Percentiles rank a stretch among this genome's conserved stretches.
Conservation (phyloP, 805 yeast species). For the Millerozyma acaciae region DNA sequence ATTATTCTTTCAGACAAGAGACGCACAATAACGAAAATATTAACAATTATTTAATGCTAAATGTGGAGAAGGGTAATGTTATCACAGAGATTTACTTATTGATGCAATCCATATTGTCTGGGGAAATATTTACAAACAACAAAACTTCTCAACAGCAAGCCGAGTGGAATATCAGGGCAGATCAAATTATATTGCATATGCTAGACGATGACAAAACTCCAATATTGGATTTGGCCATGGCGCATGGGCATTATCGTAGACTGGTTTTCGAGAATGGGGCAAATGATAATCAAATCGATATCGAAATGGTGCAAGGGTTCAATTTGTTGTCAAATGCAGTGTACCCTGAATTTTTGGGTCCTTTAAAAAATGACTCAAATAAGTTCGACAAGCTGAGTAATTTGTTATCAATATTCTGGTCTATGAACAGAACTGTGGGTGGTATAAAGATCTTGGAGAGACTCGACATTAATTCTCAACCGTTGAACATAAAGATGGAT, state of each 20-base stretch:
- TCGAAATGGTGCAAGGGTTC: slow-evolving; percentile 35
- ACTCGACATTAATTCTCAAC: slow-evolving; percentile 33
- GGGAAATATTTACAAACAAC: slow-evolving; percentile 21
- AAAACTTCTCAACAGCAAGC: slow-evolving; percentile 19
- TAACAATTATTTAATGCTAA: slow-evolving; percentile 39
- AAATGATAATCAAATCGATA: slow-evolving; percentile 32
- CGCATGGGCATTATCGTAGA: slow-evolving; percentile 30
- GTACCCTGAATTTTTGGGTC: slow-evolving; percentile 33
- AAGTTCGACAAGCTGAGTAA: slow-evolving; percentile 9
- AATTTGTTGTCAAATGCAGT: slow-evolving; percentile 29
- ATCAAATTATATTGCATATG: slow-evolving; percentile 37
- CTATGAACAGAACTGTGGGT: slow-evolving; percentile 39
- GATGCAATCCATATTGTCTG: slow-evolving; percentile 35
- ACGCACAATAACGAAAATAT: slow-evolving; percentile 47
- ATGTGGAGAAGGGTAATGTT: slow-evolving; percentile 29
- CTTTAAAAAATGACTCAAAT: slow-evolving; percentile 19
- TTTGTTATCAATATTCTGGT: slow-evolving; percentile 36
- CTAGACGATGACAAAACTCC: slow-evolving; percentile 39
- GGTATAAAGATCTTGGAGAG: slow-evolving; percentile 40
- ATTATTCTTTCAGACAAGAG: slow-evolving; percentile 46
- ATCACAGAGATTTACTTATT: slow-evolving; percentile 31
- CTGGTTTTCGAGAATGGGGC: slow-evolving; percentile 38
- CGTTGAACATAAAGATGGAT: slow-evolving; percentile 36
- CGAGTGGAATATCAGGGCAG: slow-evolving; percentile 37
- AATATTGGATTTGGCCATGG: slow-evolving; percentile 34